These are phyloP conservation scores for Fusarium sp. DNA, from an alignment of 2,329 filamentous ascomycete genomes.

Conservation along the genomic window DNA sequence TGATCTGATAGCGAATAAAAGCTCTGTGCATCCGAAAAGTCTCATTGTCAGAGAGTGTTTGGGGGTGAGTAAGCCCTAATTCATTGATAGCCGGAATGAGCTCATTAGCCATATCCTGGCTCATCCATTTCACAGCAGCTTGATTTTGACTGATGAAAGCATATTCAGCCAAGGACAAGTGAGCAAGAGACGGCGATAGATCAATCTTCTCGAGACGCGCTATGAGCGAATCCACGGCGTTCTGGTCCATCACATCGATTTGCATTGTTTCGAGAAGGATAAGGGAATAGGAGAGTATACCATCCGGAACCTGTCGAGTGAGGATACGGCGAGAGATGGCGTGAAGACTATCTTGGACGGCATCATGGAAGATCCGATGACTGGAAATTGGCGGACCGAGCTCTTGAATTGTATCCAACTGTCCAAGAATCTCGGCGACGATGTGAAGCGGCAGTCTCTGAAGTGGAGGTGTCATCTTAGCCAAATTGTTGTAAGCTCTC, in stretches of 20 bases:
- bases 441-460: background rate
- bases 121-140: background rate
- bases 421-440: background rate
- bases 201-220: background rate
- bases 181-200: background rate
- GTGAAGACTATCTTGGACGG: background rate
- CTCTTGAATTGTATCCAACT: background rate
- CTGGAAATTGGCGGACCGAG: background rate
- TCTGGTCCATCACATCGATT: background rate
- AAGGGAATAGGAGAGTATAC: background rate
- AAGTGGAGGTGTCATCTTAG: background rate
- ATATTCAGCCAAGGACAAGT: background rate
- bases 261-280: background rate
- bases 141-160: background rate
- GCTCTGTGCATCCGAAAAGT: background rate
- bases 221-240: background rate
- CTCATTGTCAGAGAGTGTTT: background rate
- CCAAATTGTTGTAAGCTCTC: background rate
- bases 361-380: background rate
- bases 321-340: background rate
- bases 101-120: background rate
- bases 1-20: background rate
- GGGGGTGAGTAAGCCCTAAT: background rate
- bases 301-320: background rate
- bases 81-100: background rate